Evolutionary conservation across 352 stramenopile species (phyloP), one percentile per base, ranked within the genome.

Genomic region (Phytophthora idaei): DNA sequence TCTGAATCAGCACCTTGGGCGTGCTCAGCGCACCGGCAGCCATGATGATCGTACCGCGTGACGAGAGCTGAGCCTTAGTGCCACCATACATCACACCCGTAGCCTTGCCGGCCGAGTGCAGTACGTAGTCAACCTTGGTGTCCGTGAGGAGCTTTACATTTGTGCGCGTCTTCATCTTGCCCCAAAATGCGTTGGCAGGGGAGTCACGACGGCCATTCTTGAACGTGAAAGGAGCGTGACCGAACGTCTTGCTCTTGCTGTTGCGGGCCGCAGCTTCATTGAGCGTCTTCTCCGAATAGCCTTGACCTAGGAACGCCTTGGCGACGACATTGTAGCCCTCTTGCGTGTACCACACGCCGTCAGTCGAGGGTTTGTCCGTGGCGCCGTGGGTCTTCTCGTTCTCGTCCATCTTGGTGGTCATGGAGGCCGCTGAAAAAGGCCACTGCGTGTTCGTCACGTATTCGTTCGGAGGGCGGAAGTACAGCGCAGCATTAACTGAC

Each of bases 1-100:
- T 90, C 48, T 90, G 76, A 48, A 94, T 85, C 3, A 97, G 76
- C 17, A 97, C 73, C 66, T 96, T 92, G 14, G 91, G 90, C 8
- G 89, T 92, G 49, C 77, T 67, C 17, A 93, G 51, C 0, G 86
- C 79, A 11, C 89, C 89, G 1, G 82, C 80, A 47, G 69, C 78
- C 68, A 97, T 79, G 49, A 97, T 80, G 37, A 97, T 78, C 31
- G 87, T 81, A 14, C 77, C 82, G 8, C 80, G 76, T 1, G 53
- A 42, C 2, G 71, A 78, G 7, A 90, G 67, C 14, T 66, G n/a
- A 14, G 78, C 82, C 27, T 74, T 64, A 10, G 48, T 61, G 41
- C 69, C 68, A 42, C 44, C 52, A 67, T 90, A 87, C 15, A 85
- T 68, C 21, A 91, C 78, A 28, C 64, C 71, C 3, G 69, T 77